Base-by-base conservation (phyloP, 73 alveolate species). In the Paramecium sexaurelia region DNA sequence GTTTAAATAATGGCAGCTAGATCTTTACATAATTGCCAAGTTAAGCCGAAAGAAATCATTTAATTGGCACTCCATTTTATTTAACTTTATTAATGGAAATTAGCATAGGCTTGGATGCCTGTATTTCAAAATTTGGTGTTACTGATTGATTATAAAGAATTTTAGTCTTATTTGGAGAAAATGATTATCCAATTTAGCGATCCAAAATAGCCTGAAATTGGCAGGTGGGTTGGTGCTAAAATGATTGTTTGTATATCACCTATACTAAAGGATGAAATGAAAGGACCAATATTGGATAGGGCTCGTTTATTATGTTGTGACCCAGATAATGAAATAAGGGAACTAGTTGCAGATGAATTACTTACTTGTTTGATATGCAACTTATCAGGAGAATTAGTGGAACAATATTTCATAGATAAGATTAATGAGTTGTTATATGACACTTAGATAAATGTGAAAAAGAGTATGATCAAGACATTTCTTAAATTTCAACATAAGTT, bases 51-150 rank as follows among this genome's bases (percentile, higher is more conserved):
- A 33, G 90, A 78, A 22, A 26, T 40, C 69, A 32, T 78, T 6
- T 45, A 78, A 78, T 40, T 78, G 39, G 8, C 90, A 36, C 17
- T 78, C 6, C 90, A 78, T 43, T 45, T 78, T 24, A 22, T 78
- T 24, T 41, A 22, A 39, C 68, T 41, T 7, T 78, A 78, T 78
- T 41, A 37, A 17, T 40, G 55, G 41, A 78, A 78, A 33, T 17
- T 78, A 10, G 90, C 90, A 78, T 1, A 78, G 40, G 90, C 90
- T 24, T 78, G 90, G 90, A 26, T 78, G 55, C 75, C 68, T 10
- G 90, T 78, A 1, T 78, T 78, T 41, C 39, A 39, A 78, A 45
- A 9, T 41, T 40, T 26, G 19, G 40, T 78, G 71, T 29, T 29
- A 43, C 43, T 24, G 40, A 45, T 78, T 24, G 47, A 78, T 24